Percentiles rank a stretch among this genome's conserved stretches.
Conservation (phyloP, 2,329 filamentous ascomycete species). For the Microdochium nivale region DNA sequence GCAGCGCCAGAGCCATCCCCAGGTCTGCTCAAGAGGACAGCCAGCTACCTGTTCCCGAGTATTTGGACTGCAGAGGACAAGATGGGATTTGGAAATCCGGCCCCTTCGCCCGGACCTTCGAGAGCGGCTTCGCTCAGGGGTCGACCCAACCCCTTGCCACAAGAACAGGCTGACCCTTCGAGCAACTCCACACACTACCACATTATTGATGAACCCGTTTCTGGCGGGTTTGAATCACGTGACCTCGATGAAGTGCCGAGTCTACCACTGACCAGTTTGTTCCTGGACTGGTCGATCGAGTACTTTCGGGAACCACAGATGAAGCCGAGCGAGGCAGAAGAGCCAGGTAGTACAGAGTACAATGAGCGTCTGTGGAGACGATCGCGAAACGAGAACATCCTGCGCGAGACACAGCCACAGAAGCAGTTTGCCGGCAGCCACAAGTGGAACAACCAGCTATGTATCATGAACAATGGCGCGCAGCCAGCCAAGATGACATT, state of each 20-base stretch:
- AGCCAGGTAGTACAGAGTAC: constrained; percentile 92
- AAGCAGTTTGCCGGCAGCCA: constrained; percentile 81
- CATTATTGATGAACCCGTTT: constrained; percentile 68
- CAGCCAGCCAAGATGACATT: constrained; percentile 92
- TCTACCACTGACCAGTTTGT: constrained; percentile 73
- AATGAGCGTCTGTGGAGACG: constrained; percentile 91
- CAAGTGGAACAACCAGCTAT: constrained; percentile 72
- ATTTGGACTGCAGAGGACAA: constrained; percentile 39
- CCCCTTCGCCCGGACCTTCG: constrained; percentile 5
- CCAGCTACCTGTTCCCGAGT: constrained; percentile 51
- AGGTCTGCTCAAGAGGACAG: constrained; percentile 53
- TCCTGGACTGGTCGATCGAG: constrained; percentile 92
- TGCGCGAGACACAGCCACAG: constrained; percentile 85
- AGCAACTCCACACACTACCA: constrained; percentile 74
- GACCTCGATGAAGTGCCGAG: constrained; percentile 47
- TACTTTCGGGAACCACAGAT: constrained; percentile 98
- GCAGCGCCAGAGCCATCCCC: constrained; percentile 42
- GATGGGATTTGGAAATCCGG: neutral
- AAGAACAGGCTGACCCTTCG: constrained; percentile 27
- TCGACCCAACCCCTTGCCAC: neutral
- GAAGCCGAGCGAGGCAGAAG: constrained; percentile 91
- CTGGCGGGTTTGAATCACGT: constrained; percentile 62
- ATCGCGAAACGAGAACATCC: constrained; percentile 84
- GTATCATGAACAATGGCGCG: constrained; percentile 79
- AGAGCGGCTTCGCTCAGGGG: constrained; percentile 23